Evolutionary conservation across 2,329 filamentous ascomycete species (phyloP).

Genomic region (Mollisia scopiformis): DNA sequence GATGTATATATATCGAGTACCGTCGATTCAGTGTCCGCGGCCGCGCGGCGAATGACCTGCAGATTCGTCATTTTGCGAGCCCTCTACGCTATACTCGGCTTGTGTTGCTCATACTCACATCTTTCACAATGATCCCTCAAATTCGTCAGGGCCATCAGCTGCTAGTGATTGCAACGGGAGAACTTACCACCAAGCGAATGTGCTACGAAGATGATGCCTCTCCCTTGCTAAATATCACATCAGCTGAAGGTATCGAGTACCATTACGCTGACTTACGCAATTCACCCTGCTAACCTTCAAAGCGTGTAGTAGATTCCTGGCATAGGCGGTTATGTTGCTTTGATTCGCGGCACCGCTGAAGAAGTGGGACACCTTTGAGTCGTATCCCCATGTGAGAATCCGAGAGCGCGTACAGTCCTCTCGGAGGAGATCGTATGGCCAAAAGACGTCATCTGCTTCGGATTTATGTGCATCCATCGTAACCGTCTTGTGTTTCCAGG

Average conservation of each 20-base stretch:
- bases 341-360: slow-evolving; percentile 24
- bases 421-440: slow-evolving; percentile 26
- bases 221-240: slow-evolving; percentile 8
- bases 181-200: slow-evolving; percentile 30
- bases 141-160: slow-evolving; percentile 1
- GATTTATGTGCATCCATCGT: not conserved
- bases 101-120: slow-evolving; percentile 2
- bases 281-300: slow-evolving; percentile 13
- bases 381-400: slow-evolving; percentile 28
- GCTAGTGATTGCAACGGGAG: not conserved
- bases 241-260: no score
- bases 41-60: slow-evolving; percentile 20
- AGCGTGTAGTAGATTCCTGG: slow-evolving; percentile 20
- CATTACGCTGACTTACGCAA: slow-evolving; percentile 17
- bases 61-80: not conserved
- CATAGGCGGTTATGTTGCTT: slow-evolving; percentile 21
- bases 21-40: not conserved
- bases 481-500: slow-evolving; percentile 7
- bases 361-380: slow-evolving; percentile 25
- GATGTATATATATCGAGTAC: slow-evolving; percentile 19
- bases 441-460: slow-evolving; percentile 16
- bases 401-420: slow-evolving; percentile 19
- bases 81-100: not conserved
- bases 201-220: slow-evolving; percentile 26
- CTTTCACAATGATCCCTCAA: slow-evolving; percentile 26